phyloP scores from a whole-genome alignment of 2,329 filamentous ascomycete species.

The Albophoma yamanashiensis region DNA sequence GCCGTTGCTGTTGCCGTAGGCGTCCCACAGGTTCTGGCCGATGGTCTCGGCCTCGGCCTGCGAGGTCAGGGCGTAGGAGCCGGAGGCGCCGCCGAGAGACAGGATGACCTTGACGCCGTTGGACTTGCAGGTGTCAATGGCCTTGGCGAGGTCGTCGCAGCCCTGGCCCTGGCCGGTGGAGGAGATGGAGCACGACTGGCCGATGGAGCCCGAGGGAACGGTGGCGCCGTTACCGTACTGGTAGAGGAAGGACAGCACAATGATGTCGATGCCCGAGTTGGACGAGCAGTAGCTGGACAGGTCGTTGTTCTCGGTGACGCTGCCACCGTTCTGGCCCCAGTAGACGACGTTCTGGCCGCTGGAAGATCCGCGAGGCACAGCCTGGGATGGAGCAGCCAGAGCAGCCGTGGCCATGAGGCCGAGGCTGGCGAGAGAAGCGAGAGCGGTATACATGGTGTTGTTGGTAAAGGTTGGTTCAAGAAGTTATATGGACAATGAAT shows the following conservation, averaged over 20 bases:
- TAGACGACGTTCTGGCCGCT: slow-evolving; percentile 19
- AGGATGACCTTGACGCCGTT: slow-evolving; percentile 11
- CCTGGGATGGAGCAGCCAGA: slow-evolving; percentile 2
- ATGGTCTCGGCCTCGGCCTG: slow-evolving; percentile 9
- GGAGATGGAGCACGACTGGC: slow-evolving; percentile 25
- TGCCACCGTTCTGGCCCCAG: slow-evolving; percentile 18
- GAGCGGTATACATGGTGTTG: slow-evolving; percentile 9
- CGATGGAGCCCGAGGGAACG: slow-evolving; percentile 28
- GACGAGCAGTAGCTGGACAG: slow-evolving; percentile 25
- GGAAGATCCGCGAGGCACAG: not conserved
- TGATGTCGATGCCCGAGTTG: slow-evolving; percentile 27
- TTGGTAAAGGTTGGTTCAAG: not conserved
- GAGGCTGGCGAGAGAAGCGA: slow-evolving; percentile 2
- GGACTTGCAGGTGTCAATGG: slow-evolving; percentile 11
- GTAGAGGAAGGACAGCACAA: slow-evolving; percentile 32
- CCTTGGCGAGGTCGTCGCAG: slow-evolving; percentile 8
- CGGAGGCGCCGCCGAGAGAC: slow-evolving; percentile 8
- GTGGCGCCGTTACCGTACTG: slow-evolving; percentile 21
- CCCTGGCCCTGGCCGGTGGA: slow-evolving; percentile 18
- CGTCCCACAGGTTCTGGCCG: slow-evolving; percentile 12
- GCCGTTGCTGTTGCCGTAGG: slow-evolving; percentile 7
- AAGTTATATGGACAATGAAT: not conserved
- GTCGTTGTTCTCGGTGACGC: slow-evolving; percentile 22
- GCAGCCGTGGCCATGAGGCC: slow-evolving; percentile 8
- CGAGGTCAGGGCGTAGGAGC: slow-evolving; percentile 9